phyloP scores from a whole-genome alignment of 768 basidiomycete species.

The Zangia roseola region DNA sequence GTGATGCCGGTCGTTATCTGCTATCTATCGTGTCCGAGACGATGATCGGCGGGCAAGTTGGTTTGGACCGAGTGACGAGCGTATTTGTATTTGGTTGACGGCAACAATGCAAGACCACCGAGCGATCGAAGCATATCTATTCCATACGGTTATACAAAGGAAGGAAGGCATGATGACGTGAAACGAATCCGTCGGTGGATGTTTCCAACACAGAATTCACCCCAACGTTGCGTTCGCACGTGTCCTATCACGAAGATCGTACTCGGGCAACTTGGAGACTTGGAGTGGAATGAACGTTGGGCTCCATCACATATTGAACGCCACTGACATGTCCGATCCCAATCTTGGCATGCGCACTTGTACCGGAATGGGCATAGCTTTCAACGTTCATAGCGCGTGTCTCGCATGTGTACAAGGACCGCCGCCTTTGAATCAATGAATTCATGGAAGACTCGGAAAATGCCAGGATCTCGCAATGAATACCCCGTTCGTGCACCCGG shows the following conservation, averaged over 20 bases:
- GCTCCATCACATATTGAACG: too few relatives aligned
- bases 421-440: not conserved
- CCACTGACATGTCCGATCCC: not conserved
- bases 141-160: not conserved
- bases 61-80: too few relatives aligned
- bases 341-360: not conserved
- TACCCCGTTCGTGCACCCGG: not conserved
- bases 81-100: too few relatives aligned
- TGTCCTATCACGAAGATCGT: too few relatives aligned
- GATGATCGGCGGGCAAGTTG: too few relatives aligned
- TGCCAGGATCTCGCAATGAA: slow-evolving; percentile 8
- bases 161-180: not conserved
- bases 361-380: not conserved
- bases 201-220: not conserved
- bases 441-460: slow-evolving; percentile 13
- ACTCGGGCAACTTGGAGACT: too few relatives aligned
- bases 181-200: not conserved
- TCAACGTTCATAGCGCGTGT: not conserved
- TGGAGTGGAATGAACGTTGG: too few relatives aligned
- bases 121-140: too few relatives aligned
- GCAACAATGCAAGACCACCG: too few relatives aligned
- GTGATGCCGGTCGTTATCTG: too few relatives aligned
- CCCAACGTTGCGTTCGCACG: too few relatives aligned
- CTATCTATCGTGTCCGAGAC: too few relatives aligned
- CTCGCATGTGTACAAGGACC: not conserved